Conservation (phyloP, 352 stramenopile species). For the Globisporangium cylindrosporum region DNA sequence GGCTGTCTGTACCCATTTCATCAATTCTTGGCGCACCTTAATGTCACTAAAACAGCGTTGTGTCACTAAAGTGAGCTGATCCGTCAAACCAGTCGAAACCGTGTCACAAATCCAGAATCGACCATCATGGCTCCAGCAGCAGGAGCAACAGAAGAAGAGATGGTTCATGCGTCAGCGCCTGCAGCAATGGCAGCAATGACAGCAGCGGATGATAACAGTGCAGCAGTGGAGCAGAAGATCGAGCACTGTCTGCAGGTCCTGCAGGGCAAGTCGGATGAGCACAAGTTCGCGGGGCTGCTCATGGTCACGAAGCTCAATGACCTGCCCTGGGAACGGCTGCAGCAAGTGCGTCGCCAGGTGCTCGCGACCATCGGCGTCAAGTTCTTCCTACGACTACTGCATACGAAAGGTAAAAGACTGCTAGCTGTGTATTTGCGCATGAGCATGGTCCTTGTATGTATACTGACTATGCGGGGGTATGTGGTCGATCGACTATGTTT, state of each 20-base stretch:
- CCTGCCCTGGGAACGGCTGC: constrained; percentile 38
- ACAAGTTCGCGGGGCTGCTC: constrained; percentile 85
- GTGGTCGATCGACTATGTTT: constrained; percentile 4
- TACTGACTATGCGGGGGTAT: background rate
- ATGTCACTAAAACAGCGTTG: background rate
- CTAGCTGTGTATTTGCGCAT: background rate
- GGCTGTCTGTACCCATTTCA: background rate
- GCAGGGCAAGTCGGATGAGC: constrained; percentile 67
- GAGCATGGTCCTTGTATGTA: background rate
- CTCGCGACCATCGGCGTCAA: constrained; percentile 54
- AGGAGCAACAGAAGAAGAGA: background rate
- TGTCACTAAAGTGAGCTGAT: background rate
- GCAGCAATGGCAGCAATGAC: background rate
- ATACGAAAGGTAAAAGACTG: constrained; percentile 51
- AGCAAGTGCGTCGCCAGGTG: constrained; percentile 54
- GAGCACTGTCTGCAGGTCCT: constrained; percentile 72
- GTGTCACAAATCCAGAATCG: constrained; percentile 2
- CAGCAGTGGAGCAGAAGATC: constrained; percentile 16
- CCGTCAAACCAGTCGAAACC: constrained; percentile 7
- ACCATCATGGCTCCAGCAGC: background rate
- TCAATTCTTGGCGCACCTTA: background rate
- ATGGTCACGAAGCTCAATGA: constrained; percentile 82
- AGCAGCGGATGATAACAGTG: background rate
- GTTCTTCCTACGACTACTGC: constrained; percentile 81
- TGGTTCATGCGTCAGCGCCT: background rate